These are phyloP conservation scores for Ogataea minuta DNA, from an alignment of 805 yeast genomes.

Conservation along the genomic window DNA sequence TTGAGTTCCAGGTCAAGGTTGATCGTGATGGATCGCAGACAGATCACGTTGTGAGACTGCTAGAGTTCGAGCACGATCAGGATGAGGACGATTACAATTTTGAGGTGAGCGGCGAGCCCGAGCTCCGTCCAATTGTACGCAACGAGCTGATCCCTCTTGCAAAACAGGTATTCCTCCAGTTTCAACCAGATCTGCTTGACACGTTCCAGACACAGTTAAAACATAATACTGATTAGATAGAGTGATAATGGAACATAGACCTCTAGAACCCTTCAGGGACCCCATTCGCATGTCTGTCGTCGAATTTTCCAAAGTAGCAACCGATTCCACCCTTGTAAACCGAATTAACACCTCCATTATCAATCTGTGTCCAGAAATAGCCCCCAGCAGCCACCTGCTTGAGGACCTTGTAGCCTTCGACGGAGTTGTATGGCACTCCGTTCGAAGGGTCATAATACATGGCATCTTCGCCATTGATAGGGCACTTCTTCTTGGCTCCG, in stretches of 20 bases:
- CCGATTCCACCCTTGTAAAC: constrained; percentile 35
- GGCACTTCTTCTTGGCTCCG: constrained; percentile 65
- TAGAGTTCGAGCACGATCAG: constrained; percentile 78
- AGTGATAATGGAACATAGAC: constrained; percentile 3
- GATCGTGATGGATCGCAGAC: constrained; percentile 33
- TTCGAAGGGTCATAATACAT: constrained; percentile 83
- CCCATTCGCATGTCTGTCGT: constrained; percentile 66
- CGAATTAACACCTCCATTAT: constrained; percentile 43
- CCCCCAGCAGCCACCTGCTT: constrained; percentile 57
- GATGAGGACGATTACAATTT: constrained; percentile 62
- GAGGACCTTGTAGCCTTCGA: constrained; percentile 70
- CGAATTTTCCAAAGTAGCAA: constrained; percentile 41
- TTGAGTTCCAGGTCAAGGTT: constrained; percentile 47
- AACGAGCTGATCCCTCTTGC: constrained; percentile 52
- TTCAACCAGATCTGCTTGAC: constrained; percentile 60
- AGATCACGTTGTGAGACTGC: constrained; percentile 47
- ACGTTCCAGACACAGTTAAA: constrained; percentile 66
- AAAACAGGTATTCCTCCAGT: constrained; percentile 46
- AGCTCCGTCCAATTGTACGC: constrained; percentile 39
- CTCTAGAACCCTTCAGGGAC: constrained; percentile 76
- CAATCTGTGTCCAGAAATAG: constrained; percentile 50
- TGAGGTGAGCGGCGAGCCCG: constrained; percentile 41
- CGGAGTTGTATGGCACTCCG: constrained; percentile 82
- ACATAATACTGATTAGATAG: constrained; percentile 40
- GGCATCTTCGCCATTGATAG: constrained; percentile 76